Conservation (phyloP, 176 grass and related monocot genomes). For the Oryza officinalis region DNA sequence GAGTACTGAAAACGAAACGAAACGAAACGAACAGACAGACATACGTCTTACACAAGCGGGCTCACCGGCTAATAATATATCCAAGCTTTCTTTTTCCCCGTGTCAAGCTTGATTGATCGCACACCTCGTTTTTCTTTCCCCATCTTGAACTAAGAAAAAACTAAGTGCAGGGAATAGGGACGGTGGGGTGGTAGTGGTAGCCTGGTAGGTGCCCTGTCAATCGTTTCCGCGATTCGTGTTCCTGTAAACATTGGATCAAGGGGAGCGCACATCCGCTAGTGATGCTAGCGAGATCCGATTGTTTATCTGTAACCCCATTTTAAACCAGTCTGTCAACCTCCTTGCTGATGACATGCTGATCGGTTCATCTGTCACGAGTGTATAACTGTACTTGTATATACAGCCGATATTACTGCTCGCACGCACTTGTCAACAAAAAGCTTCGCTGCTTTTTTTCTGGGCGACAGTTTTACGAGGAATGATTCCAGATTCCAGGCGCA, state of each 20-base stretch:
- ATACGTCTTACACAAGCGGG: background rate
- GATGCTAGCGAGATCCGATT: background rate
- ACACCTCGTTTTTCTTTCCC: background rate
- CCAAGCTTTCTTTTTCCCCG: background rate
- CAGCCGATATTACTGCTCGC: background rate
- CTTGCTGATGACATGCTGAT: background rate
- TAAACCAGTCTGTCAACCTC: background rate
- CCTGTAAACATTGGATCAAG: slow-evolving; percentile 14
- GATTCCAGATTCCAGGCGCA: slow-evolving; percentile 13
- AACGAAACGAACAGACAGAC: background rate
- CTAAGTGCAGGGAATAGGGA: background rate
- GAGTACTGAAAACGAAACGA: background rate
- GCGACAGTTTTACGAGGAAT: background rate
- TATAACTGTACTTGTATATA: background rate
- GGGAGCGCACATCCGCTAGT: background rate
- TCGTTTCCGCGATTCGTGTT: slow-evolving; percentile 5
- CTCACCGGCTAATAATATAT: background rate
- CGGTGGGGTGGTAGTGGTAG: background rate
- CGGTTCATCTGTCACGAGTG: background rate
- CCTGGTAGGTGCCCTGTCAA: slow-evolving; percentile 51
- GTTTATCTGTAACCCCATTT: background rate
- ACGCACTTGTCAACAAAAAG: background rate
- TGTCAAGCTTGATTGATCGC: background rate
- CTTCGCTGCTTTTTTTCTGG: background rate
- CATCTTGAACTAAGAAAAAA: background rate